These are phyloP conservation scores for Albophoma yamanashiensis DNA, from an alignment of 2,329 filamentous ascomycete genomes.

Conservation along the genomic window DNA sequence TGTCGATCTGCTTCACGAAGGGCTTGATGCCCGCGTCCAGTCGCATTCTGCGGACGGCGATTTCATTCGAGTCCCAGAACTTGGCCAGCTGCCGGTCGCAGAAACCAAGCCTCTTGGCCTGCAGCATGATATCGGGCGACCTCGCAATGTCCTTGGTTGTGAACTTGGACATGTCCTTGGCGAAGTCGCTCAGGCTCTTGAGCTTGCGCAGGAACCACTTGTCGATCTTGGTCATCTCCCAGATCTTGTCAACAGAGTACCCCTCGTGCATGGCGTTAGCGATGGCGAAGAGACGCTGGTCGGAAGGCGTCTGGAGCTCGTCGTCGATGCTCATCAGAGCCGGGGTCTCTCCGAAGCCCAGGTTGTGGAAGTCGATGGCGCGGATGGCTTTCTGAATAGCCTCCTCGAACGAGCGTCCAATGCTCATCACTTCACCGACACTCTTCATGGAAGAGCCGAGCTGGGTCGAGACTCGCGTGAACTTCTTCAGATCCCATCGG, in stretches of 20 bases:
- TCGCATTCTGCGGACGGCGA: slow-evolving; percentile 74
- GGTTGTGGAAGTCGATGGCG: slow-evolving; percentile 87
- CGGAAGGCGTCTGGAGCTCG: slow-evolving; percentile 92
- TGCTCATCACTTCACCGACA: slow-evolving; percentile 98
- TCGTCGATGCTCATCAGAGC: slow-evolving; percentile 93
- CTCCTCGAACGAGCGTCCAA: slow-evolving; percentile 93
- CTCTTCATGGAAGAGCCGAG: slow-evolving; percentile 99
- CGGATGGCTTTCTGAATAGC: slow-evolving; percentile 98
- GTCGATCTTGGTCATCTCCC: slow-evolving; percentile 97
- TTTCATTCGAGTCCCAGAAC: slow-evolving; percentile 90
- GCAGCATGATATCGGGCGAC: slow-evolving; percentile 55
- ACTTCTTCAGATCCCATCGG: slow-evolving; percentile 98
- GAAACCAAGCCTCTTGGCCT: slow-evolving; percentile 91
- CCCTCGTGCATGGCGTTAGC: slow-evolving; percentile 94
- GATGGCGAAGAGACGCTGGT: slow-evolving; percentile 94
- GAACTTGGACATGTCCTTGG: slow-evolving; percentile 64
- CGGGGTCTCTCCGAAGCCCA: slow-evolving; percentile 86
- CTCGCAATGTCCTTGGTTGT: slow-evolving; percentile 53
- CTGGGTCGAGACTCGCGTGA: slow-evolving; percentile 89
- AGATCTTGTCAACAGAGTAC: slow-evolving; percentile 93
- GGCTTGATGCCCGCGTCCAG: slow-evolving; percentile 81
- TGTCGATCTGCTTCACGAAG: slow-evolving; percentile 96
- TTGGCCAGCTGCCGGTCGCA: slow-evolving; percentile 87
- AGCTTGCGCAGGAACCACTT: slow-evolving; percentile 96
- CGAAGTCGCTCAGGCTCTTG: slow-evolving; percentile 83